Evolutionary conservation across 1,139 yeast species (phyloP).

Genomic region (Candida sp.): DNA sequence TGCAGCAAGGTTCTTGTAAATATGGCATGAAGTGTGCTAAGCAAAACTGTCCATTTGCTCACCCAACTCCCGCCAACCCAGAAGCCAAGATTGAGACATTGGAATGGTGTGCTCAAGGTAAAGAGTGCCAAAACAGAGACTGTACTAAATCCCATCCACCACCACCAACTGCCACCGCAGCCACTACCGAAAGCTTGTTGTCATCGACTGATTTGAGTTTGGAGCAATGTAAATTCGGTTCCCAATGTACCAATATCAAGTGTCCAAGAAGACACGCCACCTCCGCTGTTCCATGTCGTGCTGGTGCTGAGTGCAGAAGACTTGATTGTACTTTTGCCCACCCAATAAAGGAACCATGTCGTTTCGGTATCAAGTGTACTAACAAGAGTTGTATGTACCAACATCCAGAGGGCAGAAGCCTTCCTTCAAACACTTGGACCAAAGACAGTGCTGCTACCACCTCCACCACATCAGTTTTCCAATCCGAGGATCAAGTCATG

Average conservation of each 20-base stretch:
- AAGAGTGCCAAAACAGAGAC: slow-evolving; percentile 58
- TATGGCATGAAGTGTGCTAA: slow-evolving; percentile 77
- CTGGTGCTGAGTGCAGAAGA: slow-evolving; percentile 77
- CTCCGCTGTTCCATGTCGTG: slow-evolving; percentile 74
- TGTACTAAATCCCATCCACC: slow-evolving; percentile 88
- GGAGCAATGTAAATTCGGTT: slow-evolving; percentile 84
- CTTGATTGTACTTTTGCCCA: slow-evolving; percentile 84
- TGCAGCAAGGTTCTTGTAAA: slow-evolving; percentile 55
- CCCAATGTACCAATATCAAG: slow-evolving; percentile 71
- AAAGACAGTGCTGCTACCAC: slow-evolving; percentile 18
- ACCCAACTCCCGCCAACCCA: slow-evolving; percentile 86
- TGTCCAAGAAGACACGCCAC: slow-evolving; percentile 90
- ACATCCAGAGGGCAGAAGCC: slow-evolving; percentile 77
- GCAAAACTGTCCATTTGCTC: slow-evolving; percentile 85
- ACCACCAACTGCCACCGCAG: slow-evolving; percentile 37
- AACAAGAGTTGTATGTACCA: slow-evolving; percentile 71
- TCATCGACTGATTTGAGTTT: slow-evolving; percentile 52
- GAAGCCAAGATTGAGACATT: slow-evolving; percentile 68
- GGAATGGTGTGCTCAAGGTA: slow-evolving; percentile 81
- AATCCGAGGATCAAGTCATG: slow-evolving; percentile 76
- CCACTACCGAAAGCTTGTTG: slow-evolving; percentile 25
- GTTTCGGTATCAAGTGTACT: slow-evolving; percentile 75
- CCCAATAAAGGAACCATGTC: slow-evolving; percentile 79
- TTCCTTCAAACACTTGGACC: slow-evolving; percentile 49
- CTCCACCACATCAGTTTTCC: slow-evolving; percentile 43